Evolutionary conservation across 768 basidiomycete species (phyloP).

Genomic region (Dacryopinax primogenitus): DNA sequence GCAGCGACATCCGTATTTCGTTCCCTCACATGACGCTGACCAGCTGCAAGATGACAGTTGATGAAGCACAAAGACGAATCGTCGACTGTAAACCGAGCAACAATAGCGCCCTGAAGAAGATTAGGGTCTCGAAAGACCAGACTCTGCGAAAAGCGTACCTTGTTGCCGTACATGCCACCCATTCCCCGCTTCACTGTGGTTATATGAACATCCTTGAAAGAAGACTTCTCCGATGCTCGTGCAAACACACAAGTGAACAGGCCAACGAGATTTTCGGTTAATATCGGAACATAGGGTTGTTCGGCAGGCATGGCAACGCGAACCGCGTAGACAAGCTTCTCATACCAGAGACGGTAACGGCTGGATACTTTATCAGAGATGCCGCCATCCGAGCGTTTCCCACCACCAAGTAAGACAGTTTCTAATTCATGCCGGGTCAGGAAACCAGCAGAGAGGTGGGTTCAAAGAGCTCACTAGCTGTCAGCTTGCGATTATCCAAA

Average conservation of each 20-base stretch:
- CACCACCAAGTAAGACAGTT: constrained; percentile 64
- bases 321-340: constrained; percentile 60
- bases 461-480: constrained; percentile 40
- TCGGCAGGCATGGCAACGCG: constrained; percentile 59
- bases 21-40: constrained; percentile 66
- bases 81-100: constrained; percentile 78
- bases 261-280: constrained; percentile 83
- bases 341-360: constrained; percentile 82
- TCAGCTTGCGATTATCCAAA: constrained; percentile 82
- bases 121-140: not conserved
- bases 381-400: constrained; percentile 51
- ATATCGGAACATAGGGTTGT: constrained; percentile 61
- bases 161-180: constrained; percentile 88
- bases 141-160: constrained; percentile 39
- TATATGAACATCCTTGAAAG: constrained; percentile 56
- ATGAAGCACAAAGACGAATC: constrained; percentile 90
- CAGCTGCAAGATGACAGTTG: constrained; percentile 96
- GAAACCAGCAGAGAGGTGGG: not conserved
- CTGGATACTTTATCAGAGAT: constrained; percentile 73
- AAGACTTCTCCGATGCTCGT: constrained; percentile 47
- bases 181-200: constrained; percentile 84
- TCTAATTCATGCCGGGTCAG: constrained; percentile 31
- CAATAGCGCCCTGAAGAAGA: constrained; percentile 61
- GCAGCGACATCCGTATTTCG: constrained; percentile 80
- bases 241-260: constrained; percentile 67